Evolutionary conservation across 352 stramenopile genomes (phyloP).

Genomic region (Globisporangium yorkense): DNA sequence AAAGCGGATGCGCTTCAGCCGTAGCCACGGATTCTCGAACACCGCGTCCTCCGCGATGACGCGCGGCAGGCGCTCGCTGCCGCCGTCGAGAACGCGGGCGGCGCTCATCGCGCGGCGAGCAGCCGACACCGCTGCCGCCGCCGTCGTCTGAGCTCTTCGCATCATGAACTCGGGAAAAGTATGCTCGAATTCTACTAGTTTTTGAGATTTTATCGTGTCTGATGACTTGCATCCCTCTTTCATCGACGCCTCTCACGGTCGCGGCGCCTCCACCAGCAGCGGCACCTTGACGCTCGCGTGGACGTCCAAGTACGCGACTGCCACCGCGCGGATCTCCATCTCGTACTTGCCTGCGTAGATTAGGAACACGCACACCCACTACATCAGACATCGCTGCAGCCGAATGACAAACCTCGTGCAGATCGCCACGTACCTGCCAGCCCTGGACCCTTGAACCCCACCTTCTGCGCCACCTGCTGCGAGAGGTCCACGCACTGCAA

Average conservation of each 20-base stretch:
- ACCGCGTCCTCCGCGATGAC: constrained; percentile 45
- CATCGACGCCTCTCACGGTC: background rate
- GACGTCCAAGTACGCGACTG: constrained; percentile 53
- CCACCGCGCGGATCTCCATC: constrained; percentile 70
- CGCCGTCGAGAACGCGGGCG: background rate
- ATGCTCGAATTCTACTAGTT: background rate
- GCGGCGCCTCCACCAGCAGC: constrained; percentile 29
- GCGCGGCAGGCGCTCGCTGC: constrained; percentile 21
- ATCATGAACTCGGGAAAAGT: background rate
- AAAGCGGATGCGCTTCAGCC: constrained; percentile 60
- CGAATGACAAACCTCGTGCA: no score
- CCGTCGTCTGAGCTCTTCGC: background rate
- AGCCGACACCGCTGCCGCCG: background rate
- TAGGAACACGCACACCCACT: background rate
- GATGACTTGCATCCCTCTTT: background rate
- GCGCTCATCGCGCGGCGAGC: background rate
- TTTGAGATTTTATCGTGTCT: no score
- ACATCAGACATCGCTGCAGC: background rate
- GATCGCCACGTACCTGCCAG: constrained; percentile 29
- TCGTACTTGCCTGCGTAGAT: constrained; percentile 51
- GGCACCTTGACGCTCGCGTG: constrained; percentile 30
- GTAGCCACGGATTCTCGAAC: constrained; percentile 56
- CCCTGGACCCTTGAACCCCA: constrained; percentile 60
- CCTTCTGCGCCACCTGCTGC: constrained; percentile 37
- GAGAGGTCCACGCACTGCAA: constrained; percentile 48